These are phyloP conservation scores for Schizothecium vesticola DNA, from an alignment of 495 filamentous ascomycete genomes.

Conservation along the genomic window DNA sequence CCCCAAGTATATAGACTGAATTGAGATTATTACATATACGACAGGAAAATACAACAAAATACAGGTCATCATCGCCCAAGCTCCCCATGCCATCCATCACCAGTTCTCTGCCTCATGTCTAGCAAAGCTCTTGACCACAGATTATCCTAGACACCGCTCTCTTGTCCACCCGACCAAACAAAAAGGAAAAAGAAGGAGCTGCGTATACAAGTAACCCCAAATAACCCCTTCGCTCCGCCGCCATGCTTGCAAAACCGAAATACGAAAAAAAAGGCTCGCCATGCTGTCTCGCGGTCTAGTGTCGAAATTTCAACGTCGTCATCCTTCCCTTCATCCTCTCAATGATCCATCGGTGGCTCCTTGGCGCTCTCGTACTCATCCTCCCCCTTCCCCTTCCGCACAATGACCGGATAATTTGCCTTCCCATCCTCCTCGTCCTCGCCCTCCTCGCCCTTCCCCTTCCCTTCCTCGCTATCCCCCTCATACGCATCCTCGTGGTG, in stretches of 20 bases:
- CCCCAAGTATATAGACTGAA: background rate
- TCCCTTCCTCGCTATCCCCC: slow-evolving; percentile 27
- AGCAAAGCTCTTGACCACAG: background rate
- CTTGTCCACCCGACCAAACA: background rate
- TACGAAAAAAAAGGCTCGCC: background rate
- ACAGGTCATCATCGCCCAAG: no score
- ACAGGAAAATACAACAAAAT: background rate
- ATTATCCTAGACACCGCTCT: background rate
- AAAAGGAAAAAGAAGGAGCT: background rate
- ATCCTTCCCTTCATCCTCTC: background rate
- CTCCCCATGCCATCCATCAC: background rate
- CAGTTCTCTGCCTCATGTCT: background rate
- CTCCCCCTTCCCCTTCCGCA: slow-evolving; percentile 33
- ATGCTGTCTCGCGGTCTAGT: background rate
- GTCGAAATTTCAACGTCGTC: background rate
- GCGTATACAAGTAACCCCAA: background rate
- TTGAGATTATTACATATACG: background rate
- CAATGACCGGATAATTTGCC: slow-evolving; percentile 28
- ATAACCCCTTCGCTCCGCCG: background rate
- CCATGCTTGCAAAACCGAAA: background rate
- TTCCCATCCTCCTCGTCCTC: slow-evolving; percentile 22
- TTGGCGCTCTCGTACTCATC: slow-evolving; percentile 34
- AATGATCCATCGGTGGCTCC: slow-evolving; percentile 1
- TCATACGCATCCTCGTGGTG: slow-evolving; percentile 31
- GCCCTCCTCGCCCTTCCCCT: slow-evolving; percentile 14